Evolutionary conservation across 768 basidiomycete genomes (phyloP).

Genomic region (Lentinula raphanica): DNA sequence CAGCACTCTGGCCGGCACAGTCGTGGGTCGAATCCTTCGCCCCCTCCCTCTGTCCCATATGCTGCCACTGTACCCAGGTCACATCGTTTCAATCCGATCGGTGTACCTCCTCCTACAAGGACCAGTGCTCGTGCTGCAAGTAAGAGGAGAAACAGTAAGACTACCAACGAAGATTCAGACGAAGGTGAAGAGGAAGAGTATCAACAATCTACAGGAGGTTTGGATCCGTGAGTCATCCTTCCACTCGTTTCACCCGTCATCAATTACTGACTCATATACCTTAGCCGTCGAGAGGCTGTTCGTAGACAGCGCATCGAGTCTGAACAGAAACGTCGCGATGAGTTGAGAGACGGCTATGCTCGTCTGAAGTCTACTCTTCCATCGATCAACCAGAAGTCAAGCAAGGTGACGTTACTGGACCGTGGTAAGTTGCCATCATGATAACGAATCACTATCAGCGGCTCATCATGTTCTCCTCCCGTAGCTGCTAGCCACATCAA

Average conservation of each 20-base stretch:
- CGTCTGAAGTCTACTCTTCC: constrained; percentile 89
- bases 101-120: constrained; percentile 50
- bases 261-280: neutral
- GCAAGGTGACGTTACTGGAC: constrained; percentile 87
- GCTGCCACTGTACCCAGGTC: constrained; percentile 65
- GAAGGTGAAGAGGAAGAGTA: constrained; percentile 70
- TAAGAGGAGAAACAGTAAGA: constrained; percentile 36
- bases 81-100: constrained; percentile 76
- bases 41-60: constrained; percentile 47
- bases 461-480: constrained; percentile 7
- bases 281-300: constrained; percentile 82
- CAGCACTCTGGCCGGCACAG: constrained; percentile 54
- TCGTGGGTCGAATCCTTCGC: constrained; percentile 37
- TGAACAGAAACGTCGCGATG: constrained; percentile 87
- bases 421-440: constrained; percentile 46
- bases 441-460: constrained; percentile 3
- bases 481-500: constrained; percentile 80
- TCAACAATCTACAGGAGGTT: constrained; percentile 42
- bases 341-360: constrained; percentile 88
- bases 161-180: constrained; percentile 62
- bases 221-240: constrained; percentile 44
- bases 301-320: constrained; percentile 92
- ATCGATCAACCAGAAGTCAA: constrained; percentile 85
- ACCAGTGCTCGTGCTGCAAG: constrained; percentile 42
- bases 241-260: neutral